Percentiles rank a stretch among this genome's conserved stretches.
Evolutionary conservation across 2,329 filamentous ascomycete species (phyloP).

Genomic region (Onygenales sp.): DNA sequence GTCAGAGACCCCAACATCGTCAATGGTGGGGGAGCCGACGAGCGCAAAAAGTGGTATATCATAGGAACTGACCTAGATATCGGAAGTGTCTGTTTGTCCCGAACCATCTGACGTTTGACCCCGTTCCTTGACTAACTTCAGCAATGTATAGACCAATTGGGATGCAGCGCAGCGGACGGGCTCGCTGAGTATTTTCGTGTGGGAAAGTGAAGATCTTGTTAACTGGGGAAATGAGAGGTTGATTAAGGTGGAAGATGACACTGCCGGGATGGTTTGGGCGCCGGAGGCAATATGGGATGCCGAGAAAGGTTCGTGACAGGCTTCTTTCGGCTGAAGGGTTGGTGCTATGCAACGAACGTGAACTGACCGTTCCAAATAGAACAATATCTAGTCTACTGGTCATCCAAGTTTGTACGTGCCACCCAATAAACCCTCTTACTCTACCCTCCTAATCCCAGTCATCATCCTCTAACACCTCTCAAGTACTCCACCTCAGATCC

Average conservation of each 20-base stretch:
- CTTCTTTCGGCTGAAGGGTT: constrained; percentile 14
- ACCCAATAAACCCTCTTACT: no score
- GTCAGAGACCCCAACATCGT: constrained; percentile 46
- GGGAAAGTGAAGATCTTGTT: constrained; percentile 45
- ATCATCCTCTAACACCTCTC: background rate
- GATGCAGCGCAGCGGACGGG: constrained; percentile 44
- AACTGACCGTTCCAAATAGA: constrained; percentile 11
- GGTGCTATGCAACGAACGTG: constrained; percentile 3
- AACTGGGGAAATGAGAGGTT: constrained; percentile 37
- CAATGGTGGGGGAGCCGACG: constrained; percentile 37
- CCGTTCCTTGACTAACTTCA: background rate
- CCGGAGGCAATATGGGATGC: constrained; percentile 47
- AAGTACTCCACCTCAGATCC: constrained; percentile 39
- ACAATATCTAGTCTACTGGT: constrained; percentile 43
- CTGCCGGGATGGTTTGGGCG: constrained; percentile 51
- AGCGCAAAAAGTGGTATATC: constrained; percentile 46
- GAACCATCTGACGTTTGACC: background rate
- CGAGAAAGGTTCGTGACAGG: constrained; percentile 17
- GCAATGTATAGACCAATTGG: constrained; percentile 39
- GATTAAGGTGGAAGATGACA: constrained; percentile 42
- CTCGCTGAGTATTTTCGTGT: constrained; percentile 45
- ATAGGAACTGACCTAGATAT: constrained; percentile 48
- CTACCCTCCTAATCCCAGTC: no score
- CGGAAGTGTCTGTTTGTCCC: constrained; percentile 24
- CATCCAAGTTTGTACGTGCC: constrained; percentile 26